phyloP scores from a whole-genome alignment of 1,139 yeast species.

The Geotrichum reessii region DNA sequence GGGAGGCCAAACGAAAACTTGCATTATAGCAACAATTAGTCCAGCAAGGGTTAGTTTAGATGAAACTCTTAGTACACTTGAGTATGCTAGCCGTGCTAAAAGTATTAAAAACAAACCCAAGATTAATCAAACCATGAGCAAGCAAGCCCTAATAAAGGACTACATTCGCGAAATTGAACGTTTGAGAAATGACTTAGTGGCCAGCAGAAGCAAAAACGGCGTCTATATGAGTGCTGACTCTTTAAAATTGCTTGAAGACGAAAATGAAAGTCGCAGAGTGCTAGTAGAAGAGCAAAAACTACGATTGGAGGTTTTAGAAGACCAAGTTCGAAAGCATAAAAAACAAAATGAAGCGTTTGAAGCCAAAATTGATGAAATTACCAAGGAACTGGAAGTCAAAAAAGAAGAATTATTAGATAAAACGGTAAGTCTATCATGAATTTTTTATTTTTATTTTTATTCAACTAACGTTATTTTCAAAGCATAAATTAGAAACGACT shows the following conservation, averaged over 20 bases:
- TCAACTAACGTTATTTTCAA: not conserved
- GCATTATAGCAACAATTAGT: slow-evolving; percentile 74
- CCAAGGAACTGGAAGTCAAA: slow-evolving; percentile 18
- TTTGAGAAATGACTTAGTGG: slow-evolving; percentile 55
- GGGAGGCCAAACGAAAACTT: slow-evolving; percentile 77
- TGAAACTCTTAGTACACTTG: slow-evolving; percentile 76
- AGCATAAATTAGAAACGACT: not conserved
- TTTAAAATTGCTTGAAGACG: slow-evolving; percentile 27
- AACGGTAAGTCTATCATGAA: slow-evolving; percentile 4
- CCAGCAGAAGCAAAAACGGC: slow-evolving; percentile 61
- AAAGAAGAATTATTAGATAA: slow-evolving; percentile 15
- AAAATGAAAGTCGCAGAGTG: slow-evolving; percentile 38
- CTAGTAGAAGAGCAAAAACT: slow-evolving; percentile 43
- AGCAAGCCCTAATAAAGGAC: slow-evolving; percentile 47
- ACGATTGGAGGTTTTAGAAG: slow-evolving; percentile 40
- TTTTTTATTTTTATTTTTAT: slow-evolving; percentile 1
- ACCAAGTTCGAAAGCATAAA: slow-evolving; percentile 29
- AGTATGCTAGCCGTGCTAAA: slow-evolving; percentile 75
- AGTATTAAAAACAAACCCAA: slow-evolving; percentile 71
- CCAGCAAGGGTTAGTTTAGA: slow-evolving; percentile 70
- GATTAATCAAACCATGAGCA: slow-evolving; percentile 50
- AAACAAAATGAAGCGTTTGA: slow-evolving; percentile 19
- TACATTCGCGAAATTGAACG: slow-evolving; percentile 55
- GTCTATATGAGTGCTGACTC: slow-evolving; percentile 51
- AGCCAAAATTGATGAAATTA: slow-evolving; percentile 24